Evolutionary conservation across 2,329 filamentous ascomycete species (phyloP), one percentile per base, ranked within the genome.

Genomic region (Pseudonectria foliicola): DNA sequence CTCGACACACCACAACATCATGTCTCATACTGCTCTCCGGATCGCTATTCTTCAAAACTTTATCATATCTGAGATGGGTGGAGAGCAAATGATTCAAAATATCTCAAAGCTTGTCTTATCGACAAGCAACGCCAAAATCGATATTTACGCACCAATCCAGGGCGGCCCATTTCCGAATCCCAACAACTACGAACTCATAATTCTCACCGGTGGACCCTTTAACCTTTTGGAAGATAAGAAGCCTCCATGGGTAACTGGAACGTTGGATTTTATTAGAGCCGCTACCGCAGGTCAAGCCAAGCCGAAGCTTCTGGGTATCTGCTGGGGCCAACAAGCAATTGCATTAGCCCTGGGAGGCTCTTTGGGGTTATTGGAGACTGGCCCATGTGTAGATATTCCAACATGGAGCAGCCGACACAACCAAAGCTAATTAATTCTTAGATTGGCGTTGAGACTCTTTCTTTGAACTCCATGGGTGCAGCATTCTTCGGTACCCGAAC

Each of bases 311-410:
- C 24, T 33, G 11, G 31, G 31, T 16, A 27, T 33, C n/a, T 33
- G 31, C 31, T 33, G 31, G 31, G 31, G 31, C 13, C 31, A 27
- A n/a, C 31, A 33, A 27, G 31, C 31, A 33, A 33, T 33, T 27
- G 31, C 24, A 15, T 26, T 33, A 13, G 31, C 31, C n/a, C 23
- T 33, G 4, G 31, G 31, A 6, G 31, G 31, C 11, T 25, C 31
- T 14, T n/a, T 33, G 10, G 24, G 13, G 5, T 13, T 26, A 16
- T 33, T 14, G 24, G 14, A 16, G 10, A 13, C 23, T 26, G 31
- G 31, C 3, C 25, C 13, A 10, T 33, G 31, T 33, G 31, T 33
- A 16, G 13, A 14, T 13, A 25, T 33, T 33, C 23, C 25, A 26
- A 8, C 12, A 33, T 16, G 14, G 23, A 26, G 8, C 13, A 8